A percentile compares a stretch with the other conserved stretches of the same genome.
These are phyloP conservation scores for Cystofilobasidium bisporidii DNA, from an alignment of 768 basidiomycete species.

Conservation along the genomic window DNA sequence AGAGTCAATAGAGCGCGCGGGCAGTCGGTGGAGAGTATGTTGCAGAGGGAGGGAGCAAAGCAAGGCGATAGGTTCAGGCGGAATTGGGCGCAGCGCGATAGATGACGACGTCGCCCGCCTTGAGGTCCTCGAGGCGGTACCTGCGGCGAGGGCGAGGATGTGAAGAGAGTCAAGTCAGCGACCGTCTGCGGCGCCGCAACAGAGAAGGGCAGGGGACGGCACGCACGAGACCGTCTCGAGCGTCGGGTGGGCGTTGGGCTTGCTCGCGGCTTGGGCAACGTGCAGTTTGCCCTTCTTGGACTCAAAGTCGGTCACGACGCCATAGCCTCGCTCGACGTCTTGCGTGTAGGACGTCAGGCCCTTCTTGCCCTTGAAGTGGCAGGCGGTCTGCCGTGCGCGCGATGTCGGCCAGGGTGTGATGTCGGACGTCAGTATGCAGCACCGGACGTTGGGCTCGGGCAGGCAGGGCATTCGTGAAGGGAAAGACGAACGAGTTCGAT, in stretches of 20 bases:
- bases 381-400: neutral
- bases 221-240: slow-evolving; percentile 21
- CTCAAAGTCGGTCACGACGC: slow-evolving; percentile 72
- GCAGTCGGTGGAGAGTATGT: neutral
- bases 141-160: neutral
- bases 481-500: slow-evolving; percentile 53
- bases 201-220: slow-evolving; percentile 34
- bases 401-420: no score
- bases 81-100: neutral
- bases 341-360: slow-evolving; percentile 63
- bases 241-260: slow-evolving; percentile 66
- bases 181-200: no score
- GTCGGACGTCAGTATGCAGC: no score
- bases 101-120: slow-evolving; percentile 7
- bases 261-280: slow-evolving; percentile 78
- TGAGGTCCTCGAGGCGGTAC: slow-evolving; percentile 21
- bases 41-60: neutral
- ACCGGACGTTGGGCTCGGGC: no score
- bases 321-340: slow-evolving; percentile 54
- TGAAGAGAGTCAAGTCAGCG: no score
- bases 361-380: slow-evolving; percentile 49
- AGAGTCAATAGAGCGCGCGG: neutral
- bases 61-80: neutral
- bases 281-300: slow-evolving; percentile 72
- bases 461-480: no score